These are phyloP conservation scores for Cymbidium sinense DNA, from an alignment of 106 monocot genomes.

Conservation along the genomic window DNA sequence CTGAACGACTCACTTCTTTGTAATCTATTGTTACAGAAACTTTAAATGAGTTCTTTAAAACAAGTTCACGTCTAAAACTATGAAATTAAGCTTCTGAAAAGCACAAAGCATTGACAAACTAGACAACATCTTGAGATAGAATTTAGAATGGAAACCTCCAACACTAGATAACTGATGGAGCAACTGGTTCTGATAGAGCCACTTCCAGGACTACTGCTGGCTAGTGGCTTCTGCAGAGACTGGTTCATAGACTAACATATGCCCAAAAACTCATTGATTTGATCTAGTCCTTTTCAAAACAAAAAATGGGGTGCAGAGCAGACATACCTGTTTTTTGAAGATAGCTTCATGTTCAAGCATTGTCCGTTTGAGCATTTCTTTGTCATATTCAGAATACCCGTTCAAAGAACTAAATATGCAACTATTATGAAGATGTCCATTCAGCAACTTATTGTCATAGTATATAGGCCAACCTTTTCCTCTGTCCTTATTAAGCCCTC, in stretches of 20 bases:
- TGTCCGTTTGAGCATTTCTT: conserved; percentile 47
- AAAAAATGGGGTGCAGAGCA: background rate
- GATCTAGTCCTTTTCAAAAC: background rate
- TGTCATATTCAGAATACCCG: conserved; percentile 43
- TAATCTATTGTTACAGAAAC: background rate
- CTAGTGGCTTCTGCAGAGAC: too few relatives aligned
- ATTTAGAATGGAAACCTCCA: background rate
- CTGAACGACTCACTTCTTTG: background rate
- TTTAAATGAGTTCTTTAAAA: background rate
- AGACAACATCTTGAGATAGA: background rate
- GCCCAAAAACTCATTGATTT: background rate
- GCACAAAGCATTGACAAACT: background rate
- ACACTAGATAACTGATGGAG: too few relatives aligned
- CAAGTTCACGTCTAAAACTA: background rate
- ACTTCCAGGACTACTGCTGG: too few relatives aligned
- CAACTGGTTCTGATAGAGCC: too few relatives aligned
- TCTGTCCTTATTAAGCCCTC: conserved; percentile 40
- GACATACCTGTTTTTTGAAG: conserved; percentile 67
- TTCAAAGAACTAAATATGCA: conserved; percentile 8
- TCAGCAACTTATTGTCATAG: conserved; percentile 26
- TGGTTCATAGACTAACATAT: background rate
- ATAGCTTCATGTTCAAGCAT: conserved; percentile 80
- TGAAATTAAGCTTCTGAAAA: background rate
- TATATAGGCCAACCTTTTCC: conserved; percentile 29
- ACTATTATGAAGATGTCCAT: conserved; percentile 19